Evolutionary conservation across 176 grass and related monocot genomes (phyloP), one percentile per base, ranked within the genome.

Genomic region (Phoenix roebelenii): DNA sequence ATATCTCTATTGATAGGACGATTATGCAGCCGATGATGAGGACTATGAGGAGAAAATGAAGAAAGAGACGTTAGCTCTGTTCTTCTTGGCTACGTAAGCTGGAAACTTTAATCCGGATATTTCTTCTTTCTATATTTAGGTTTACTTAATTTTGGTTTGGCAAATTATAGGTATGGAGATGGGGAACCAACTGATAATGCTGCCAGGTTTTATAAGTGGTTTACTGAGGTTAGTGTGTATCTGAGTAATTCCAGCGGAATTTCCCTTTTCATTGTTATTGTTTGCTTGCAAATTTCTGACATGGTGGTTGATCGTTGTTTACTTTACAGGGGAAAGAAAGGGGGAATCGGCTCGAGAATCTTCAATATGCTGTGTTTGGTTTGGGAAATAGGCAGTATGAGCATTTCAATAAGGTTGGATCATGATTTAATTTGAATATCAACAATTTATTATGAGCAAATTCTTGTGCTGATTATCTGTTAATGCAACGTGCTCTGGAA

Each of bases 141-240:
- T 30, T 25, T 32, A 50, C 4, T 28, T 66, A 19, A 61, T 58
- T 25, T 61, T 48, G 19, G 74, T 49, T 71, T 69, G 14, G 51
- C 39, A 44, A 44, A 63, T 73, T 82, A 66, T 64, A 95, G 91
- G 25, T 90, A 87, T 39, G 91, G 86, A 69, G 83, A 95, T 84
- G 91, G 91, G 69, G 86, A 95, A 70, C 91, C 91, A 7, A 95
- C 86, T 15, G 91, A 95, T 74, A 90, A 95, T 62, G 91, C 91
- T 55, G 82, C 83, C 51, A 80, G 86, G 55, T 95, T 95, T 74
- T 95, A 87, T 48, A 95, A 95, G 87, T 95, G 91, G 91, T 90
- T 95, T 61, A 77, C 80, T 1, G 86, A 95, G 77, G 79, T 76
- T 44, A 18, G 18, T 58, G 28, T 4, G 6, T 30, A 6, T 30